A percentile compares a stretch with the other conserved stretches of the same genome.
phyloP scores from a whole-genome alignment of 768 basidiomycete species.

The Sporobolomyces pararoseus region DNA sequence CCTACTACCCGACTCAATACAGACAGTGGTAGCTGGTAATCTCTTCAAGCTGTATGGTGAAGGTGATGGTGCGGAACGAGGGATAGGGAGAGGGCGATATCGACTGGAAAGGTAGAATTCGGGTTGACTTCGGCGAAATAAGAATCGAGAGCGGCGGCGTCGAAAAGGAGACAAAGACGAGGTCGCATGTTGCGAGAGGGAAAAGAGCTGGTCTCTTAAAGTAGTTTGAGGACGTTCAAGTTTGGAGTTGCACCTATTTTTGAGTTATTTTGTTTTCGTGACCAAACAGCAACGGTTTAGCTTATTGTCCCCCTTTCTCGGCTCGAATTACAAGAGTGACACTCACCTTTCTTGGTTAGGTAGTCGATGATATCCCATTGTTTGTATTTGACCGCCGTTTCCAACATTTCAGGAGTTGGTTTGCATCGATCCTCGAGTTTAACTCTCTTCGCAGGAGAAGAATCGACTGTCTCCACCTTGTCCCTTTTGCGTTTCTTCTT shows the following conservation, averaged over 20 bases:
- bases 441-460: slow-evolving; percentile 53
- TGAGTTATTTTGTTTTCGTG: not conserved
- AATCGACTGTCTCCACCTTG: not conserved
- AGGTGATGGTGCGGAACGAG: too few species aligned
- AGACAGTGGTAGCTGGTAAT: too few species aligned
- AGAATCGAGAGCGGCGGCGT: not conserved
- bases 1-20: too few species aligned
- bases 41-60: too few species aligned
- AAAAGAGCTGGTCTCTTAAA: not conserved
- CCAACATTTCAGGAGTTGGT: slow-evolving; percentile 56
- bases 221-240: slow-evolving; percentile 3
- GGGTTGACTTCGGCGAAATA: too few species aligned
- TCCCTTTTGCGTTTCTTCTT: slow-evolving; percentile 14
- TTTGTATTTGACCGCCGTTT: slow-evolving; percentile 60
- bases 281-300: not conserved
- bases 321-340: too few species aligned
- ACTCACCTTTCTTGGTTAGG: slow-evolving; percentile 56
- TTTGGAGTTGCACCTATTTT: slow-evolving; percentile 9
- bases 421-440: slow-evolving; percentile 51
- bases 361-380: slow-evolving; percentile 71
- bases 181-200: not conserved
- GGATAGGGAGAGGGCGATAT: too few species aligned
- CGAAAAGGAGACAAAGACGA: not conserved
- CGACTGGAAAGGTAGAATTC: too few species aligned
- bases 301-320: too few species aligned